Base-by-base conservation (phyloP, 257 asterid species). In the Petunia secreta region DNA sequence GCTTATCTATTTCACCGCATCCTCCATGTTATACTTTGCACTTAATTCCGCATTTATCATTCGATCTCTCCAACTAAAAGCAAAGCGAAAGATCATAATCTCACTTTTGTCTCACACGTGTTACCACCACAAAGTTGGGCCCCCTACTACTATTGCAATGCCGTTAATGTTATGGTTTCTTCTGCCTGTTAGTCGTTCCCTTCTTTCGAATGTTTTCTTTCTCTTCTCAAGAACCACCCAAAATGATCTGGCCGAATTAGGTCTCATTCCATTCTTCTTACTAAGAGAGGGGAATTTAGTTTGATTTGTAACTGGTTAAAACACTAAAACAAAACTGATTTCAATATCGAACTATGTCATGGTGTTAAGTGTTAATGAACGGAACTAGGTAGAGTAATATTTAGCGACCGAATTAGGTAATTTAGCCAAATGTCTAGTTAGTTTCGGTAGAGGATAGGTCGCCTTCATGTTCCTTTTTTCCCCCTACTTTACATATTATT, bases 71-170 rank as follows among this genome's bases (percentile, higher is more conserved):
- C 37, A 41, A 36, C 16, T 6, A 36, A 36, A 48, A 25, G 25
- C 25, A 25, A 78, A 9, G 11, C 40, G 57, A 78, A 48, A 63
- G 10, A 62, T 43, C 39, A 63, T 77, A 60, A 8, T 37, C 81
- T 48, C 36, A 48, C 25, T 78, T 63, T 46, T 63, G 5, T 1
- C 0, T 14, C 37, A 36, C 52, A 63, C 63, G 64, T 50, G 81
- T 63, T 36, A 1, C 1, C 46, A 64, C 34, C 9, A 64, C 5
- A 64, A 64, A 38, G 71, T 5, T 11, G 16, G 14, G 62, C 7
- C 43, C 7, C 68, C 7, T 43, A 3, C 43, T 15, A 62, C 16
- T 11, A 15, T 8, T 13, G n/a, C 68, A 39, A 64, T 38, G 10
- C 50, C 10, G 34, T 39, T 13, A 38, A 38, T 2, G 11, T 64